A percentile compares a stretch with the other conserved stretches of the same genome.
phyloP scores from a whole-genome alignment of 2,329 filamentous ascomycete genomes.

The Blumeriella jaapii region DNA sequence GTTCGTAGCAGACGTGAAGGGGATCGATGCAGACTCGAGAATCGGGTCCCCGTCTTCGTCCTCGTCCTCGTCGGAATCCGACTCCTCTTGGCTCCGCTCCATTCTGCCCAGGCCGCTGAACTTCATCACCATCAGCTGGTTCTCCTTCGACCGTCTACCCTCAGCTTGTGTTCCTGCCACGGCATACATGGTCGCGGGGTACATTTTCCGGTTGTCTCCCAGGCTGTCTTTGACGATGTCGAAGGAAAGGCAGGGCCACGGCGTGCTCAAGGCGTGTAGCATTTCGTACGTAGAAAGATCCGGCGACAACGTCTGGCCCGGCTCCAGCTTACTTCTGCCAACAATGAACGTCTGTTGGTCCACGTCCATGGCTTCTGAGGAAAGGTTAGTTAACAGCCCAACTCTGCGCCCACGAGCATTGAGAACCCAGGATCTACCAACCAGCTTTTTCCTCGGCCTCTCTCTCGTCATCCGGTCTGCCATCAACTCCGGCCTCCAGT shows the following conservation, averaged over 20 bases:
- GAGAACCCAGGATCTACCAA: constrained; percentile 27
- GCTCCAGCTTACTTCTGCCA: constrained; percentile 79
- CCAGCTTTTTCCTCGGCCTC: constrained; percentile 78
- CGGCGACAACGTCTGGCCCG: constrained; percentile 81
- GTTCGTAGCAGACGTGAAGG: constrained; percentile 80
- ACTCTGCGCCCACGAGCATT: constrained; percentile 7
- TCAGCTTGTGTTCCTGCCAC: constrained; percentile 93
- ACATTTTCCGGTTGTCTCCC: constrained; percentile 82
- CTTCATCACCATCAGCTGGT: constrained; percentile 92
- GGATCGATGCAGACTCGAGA: constrained; percentile 83
- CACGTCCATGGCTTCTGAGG: constrained; percentile 71
- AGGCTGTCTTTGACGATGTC: constrained; percentile 80
- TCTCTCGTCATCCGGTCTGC: constrained; percentile 79
- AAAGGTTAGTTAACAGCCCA: constrained; percentile 12
- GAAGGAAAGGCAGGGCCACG: constrained; percentile 95
- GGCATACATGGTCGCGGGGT: constrained; percentile 89
- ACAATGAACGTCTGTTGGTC: constrained; percentile 95
- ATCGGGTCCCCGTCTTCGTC: constrained; percentile 74
- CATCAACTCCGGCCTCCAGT: constrained; percentile 87
- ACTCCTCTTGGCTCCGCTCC: constrained; percentile 57
- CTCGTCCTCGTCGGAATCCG: constrained; percentile 59
- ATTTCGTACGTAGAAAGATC: constrained; percentile 95
- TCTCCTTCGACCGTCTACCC: constrained; percentile 61
- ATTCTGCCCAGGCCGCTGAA: constrained; percentile 84
- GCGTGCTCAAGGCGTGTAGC: constrained; percentile 87